phyloP scores from a whole-genome alignment of 1,284 basidiomycete genomes.

The Violaceomyces palustris region DNA sequence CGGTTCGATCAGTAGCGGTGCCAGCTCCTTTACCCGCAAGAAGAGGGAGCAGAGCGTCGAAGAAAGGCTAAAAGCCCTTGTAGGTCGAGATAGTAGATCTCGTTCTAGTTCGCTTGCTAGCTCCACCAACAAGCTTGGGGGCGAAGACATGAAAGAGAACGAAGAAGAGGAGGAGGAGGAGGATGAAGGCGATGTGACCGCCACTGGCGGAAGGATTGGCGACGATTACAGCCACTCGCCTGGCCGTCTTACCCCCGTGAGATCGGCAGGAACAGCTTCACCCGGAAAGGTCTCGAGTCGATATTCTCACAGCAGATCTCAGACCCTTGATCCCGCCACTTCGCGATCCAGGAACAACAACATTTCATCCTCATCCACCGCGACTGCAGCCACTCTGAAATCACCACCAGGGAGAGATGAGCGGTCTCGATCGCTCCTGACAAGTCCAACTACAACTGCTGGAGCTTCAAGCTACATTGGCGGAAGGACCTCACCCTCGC shows the following conservation, averaged over 20 bases:
- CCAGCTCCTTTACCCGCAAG: background rate
- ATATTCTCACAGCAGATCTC: constrained; percentile 9
- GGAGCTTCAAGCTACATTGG: too few species aligned
- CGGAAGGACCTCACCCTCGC: too few species aligned
- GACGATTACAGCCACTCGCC: background rate
- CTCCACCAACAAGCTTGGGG: background rate
- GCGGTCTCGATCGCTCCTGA: too few species aligned
- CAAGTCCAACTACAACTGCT: too few species aligned
- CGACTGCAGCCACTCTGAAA: background rate
- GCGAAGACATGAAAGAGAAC: background rate
- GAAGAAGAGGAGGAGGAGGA: constrained; percentile 1
- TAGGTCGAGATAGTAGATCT: constrained; percentile 2
- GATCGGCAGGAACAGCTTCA: background rate
- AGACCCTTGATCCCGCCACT: constrained; percentile 7
- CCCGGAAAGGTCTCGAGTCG: constrained; percentile 9
- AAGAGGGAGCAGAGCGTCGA: constrained; percentile 22
- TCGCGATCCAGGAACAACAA: constrained; percentile 1
- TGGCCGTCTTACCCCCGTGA: background rate
- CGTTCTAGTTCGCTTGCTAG: constrained; percentile 2
- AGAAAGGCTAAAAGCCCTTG: constrained; percentile 34
- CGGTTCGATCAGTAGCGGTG: background rate
- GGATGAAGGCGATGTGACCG: constrained; percentile 4
- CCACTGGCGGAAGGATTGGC: background rate
- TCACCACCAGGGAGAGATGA: too few species aligned
- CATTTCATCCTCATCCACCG: background rate